Evolutionary conservation across 2,329 filamentous ascomycete species (phyloP).

Genomic region (Diaporthe batatas): DNA sequence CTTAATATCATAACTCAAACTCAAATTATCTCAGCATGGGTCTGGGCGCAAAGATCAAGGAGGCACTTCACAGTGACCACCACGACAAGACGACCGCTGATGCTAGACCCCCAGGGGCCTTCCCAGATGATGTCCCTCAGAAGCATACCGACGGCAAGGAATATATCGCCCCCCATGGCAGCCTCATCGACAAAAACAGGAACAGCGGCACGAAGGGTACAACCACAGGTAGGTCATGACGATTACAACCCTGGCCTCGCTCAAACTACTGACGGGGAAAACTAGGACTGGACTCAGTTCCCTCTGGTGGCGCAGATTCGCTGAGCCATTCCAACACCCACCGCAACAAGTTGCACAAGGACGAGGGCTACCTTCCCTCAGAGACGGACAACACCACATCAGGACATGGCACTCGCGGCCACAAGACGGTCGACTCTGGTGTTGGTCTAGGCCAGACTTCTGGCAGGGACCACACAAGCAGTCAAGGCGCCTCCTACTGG

Average conservation of each 20-base stretch:
- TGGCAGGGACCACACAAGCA: not conserved
- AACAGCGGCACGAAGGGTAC: slow-evolving; percentile 9
- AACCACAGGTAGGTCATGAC: not conserved
- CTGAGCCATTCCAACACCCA: slow-evolving; percentile 19
- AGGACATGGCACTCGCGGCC: not conserved
- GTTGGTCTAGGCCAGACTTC: slow-evolving; percentile 21
- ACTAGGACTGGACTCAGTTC: not conserved
- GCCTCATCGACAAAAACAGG: slow-evolving; percentile 24
- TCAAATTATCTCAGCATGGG: slow-evolving; percentile 43
- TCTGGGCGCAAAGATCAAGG: slow-evolving; percentile 47
- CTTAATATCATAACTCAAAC: not conserved
- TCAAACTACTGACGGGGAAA: not conserved
- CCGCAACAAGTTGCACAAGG: slow-evolving; percentile 42
- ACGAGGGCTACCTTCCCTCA: slow-evolving; percentile 35
- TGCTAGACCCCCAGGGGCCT: slow-evolving; percentile 41
- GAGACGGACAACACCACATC: slow-evolving; percentile 6
- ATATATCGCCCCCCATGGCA: slow-evolving; percentile 38
- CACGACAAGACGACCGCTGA: slow-evolving; percentile 33
- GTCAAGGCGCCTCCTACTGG: slow-evolving; percentile 39
- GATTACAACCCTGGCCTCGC: not conserved
- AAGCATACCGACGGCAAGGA: slow-evolving; percentile 38
- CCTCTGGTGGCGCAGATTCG: not conserved
- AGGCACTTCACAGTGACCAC: slow-evolving; percentile 45
- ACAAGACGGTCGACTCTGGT: slow-evolving; percentile 31
- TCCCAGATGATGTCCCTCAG: slow-evolving; percentile 43